Base-by-base conservation (phyloP, 2,329 filamentous ascomycete species). In the Allantophomopsis lycopodina region DNA sequence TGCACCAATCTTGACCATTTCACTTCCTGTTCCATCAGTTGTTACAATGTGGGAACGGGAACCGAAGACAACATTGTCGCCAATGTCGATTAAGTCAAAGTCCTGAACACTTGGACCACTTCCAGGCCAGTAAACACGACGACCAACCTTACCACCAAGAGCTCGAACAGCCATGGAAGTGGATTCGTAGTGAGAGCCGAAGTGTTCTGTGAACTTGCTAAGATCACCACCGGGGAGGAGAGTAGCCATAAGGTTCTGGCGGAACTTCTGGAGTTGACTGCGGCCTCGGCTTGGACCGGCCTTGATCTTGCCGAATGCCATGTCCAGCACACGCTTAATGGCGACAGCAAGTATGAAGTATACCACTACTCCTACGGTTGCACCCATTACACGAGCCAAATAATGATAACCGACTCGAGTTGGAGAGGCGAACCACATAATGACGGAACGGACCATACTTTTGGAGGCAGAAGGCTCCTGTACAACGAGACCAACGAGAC, bases 61-160 rank as follows among this genome's bases (percentile, higher is more conserved):
- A 0, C 71, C 71, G 44, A 76, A 75, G 8, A 75, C 69, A n/a
- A 75, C 70, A 50, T 75, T 66, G 41, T 73, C 64, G 8, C 71
- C 71, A 43, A 75, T 59, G 17, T 74, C 63, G 10, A 75, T 48
- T 1, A 74, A 55, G 44, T 73, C 66, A 44, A 72, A 74, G 45
- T 74, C 68, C 13, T 66, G 61, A 30, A 73, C 64, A 2, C 55
- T 56, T 1, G 69, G 71, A 1, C 70, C 70, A 13, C 66, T 71
- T 7, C 70, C 70, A 3, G 70, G 71, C 71, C 71, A 74, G 51
- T 74, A 74, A 0, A 74, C 64, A 4, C 65, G 61, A 48, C 62
- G 60, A 17, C 71, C 71, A 32, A 72, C 60, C 48, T 62, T 66
- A 12, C 62, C 66, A n/a, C 70, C 71, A 14, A 74, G 55, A 41